These are phyloP conservation scores for Perkinsus marinus DNA, from an alignment of 169 alveolate genomes.

Conservation along the genomic window DNA sequence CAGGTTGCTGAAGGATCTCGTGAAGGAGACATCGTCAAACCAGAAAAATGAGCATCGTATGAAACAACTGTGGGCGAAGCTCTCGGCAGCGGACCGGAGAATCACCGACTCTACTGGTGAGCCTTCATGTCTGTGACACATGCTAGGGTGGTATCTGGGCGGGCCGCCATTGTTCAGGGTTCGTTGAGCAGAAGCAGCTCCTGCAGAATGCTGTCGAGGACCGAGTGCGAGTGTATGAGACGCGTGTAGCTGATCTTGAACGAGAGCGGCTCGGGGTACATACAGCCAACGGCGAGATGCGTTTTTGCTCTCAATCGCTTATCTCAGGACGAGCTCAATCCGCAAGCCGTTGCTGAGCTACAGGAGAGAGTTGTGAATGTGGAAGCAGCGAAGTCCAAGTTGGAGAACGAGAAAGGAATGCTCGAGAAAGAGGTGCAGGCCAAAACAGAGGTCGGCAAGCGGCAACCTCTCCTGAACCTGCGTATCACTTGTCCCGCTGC, in stretches of 20 bases:
- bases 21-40: neutral
- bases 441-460: neutral
- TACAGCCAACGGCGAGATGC: neutral
- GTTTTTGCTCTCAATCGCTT: neutral
- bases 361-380: neutral
- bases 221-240: neutral
- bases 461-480: no score
- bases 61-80: neutral
- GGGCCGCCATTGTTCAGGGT: neutral
- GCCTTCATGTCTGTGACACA: neutral
- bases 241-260: neutral
- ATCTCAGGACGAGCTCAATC: neutral
- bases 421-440: neutral
- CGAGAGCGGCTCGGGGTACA: neutral
- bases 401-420: neutral
- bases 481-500: no score
- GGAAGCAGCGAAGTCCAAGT: neutral
- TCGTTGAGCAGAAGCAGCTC: neutral
- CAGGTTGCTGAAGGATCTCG: neutral
- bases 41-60: neutral
- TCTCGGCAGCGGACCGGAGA: neutral
- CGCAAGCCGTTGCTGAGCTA: neutral
- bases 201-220: neutral
- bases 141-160: neutral
- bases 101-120: neutral